Evolutionary conservation across 2,329 filamentous ascomycete genomes (phyloP).

Genomic region (Sporothrix euskadiensis): DNA sequence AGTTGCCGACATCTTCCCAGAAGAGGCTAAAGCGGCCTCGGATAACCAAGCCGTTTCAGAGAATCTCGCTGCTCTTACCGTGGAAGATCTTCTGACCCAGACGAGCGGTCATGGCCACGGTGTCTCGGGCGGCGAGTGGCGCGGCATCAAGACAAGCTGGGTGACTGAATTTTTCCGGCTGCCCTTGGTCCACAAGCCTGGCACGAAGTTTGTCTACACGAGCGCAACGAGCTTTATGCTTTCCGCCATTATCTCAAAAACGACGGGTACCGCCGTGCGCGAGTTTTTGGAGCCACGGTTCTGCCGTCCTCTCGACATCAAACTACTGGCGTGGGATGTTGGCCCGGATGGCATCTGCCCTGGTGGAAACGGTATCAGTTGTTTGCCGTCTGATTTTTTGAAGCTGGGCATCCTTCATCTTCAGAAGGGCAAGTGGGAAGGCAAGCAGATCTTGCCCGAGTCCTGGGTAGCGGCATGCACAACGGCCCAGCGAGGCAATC

Average conservation of each 20-base stretch:
- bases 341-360: neutral
- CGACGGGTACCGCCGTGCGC: neutral
- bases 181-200: neutral
- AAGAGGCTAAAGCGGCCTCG: neutral
- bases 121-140: neutral
- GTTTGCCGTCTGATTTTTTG: neutral
- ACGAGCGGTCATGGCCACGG: neutral
- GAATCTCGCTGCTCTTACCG: neutral
- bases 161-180: neutral
- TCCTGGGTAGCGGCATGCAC: neutral
- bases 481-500: neutral
- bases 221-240: slow-evolving; percentile 1
- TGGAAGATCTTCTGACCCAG: neutral
- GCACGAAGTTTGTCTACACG: neutral
- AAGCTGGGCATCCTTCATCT: neutral
- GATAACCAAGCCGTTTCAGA: neutral
- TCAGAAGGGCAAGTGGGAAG: neutral
- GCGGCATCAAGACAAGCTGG: slow-evolving; percentile 2
- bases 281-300: neutral
- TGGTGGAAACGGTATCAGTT: neutral
- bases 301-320: neutral
- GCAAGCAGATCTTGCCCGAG: neutral
- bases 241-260: neutral
- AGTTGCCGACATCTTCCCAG: neutral
- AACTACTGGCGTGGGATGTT: neutral